A percentile compares a stretch with the other conserved stretches of the same genome.
These are phyloP conservation scores for Blastobotrys elegans DNA, from an alignment of 1,139 yeast species.

Conservation along the genomic window DNA sequence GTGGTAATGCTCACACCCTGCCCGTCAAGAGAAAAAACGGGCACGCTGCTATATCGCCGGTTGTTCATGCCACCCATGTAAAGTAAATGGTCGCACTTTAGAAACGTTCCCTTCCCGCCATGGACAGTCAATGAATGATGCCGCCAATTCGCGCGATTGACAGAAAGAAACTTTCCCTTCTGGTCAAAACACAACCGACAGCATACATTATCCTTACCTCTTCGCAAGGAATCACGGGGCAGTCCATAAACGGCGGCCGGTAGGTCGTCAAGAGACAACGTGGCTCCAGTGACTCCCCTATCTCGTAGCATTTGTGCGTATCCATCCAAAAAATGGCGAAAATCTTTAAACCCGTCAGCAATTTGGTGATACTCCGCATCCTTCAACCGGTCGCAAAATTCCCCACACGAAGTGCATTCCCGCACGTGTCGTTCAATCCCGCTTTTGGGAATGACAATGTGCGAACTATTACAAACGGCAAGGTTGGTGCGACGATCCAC, in stretches of 20 bases:
- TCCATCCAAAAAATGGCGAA: background rate
- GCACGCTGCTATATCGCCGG: no score
- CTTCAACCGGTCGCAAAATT: background rate
- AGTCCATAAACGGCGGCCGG: background rate
- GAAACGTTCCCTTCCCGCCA: no score
- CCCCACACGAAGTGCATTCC: background rate
- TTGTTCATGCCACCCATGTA: no score
- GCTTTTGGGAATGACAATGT: background rate
- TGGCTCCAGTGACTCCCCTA: background rate
- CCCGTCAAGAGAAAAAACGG: no score
- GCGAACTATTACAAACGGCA: background rate
- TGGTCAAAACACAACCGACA: conserved; percentile 3
- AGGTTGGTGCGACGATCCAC: background rate
- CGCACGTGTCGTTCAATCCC: background rate
- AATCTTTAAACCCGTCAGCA: background rate
- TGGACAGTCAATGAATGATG: no score
- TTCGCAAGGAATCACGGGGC: no score
- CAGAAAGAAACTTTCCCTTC: background rate
- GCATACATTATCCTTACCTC: background rate
- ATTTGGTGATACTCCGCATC: background rate
- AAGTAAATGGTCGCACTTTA: no score
- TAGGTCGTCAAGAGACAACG: background rate
- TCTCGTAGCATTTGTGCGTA: background rate
- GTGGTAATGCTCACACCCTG: no score
- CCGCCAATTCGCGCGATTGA: no score